phyloP scores from a whole-genome alignment of 805 yeast genomes.

The Wickerhamiella shivajii region DNA sequence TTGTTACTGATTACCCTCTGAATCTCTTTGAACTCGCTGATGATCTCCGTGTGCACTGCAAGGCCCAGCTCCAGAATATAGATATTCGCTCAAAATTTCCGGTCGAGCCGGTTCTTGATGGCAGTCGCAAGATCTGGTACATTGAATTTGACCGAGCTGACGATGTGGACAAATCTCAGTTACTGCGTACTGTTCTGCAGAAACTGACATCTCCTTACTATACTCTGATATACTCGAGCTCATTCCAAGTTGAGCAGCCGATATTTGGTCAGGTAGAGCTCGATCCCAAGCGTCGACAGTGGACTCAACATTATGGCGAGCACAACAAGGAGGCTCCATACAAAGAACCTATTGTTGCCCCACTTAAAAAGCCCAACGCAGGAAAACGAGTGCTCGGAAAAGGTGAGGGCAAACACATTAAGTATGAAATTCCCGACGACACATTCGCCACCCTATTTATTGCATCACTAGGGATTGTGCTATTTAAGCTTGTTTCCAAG shows the following conservation, averaged over 20 bases:
- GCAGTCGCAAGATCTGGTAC: constrained; percentile 14
- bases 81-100: constrained; percentile 8
- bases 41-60: constrained; percentile 18
- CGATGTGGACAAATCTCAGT: constrained; percentile 22
- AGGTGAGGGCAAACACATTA: constrained; percentile 12
- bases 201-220: constrained; percentile 62
- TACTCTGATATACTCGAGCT: constrained; percentile 44
- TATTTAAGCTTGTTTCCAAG: constrained; percentile 5
- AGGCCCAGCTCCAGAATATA: constrained; percentile 10
- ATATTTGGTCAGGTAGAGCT: constrained; percentile 18
- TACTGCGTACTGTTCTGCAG: constrained; percentile 41
- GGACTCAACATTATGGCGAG: constrained; percentile 13
- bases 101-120: constrained; percentile 10
- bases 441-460: constrained; percentile 14
- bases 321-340: constrained; percentile 7
- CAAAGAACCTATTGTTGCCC: constrained; percentile 16
- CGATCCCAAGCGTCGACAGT: constrained; percentile 19
- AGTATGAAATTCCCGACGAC: constrained; percentile 15
- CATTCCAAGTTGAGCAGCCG: constrained; percentile 16
- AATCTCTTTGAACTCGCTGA: constrained; percentile 17
- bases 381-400: neutral
- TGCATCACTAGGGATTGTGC: constrained; percentile 12
- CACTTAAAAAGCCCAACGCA: constrained; percentile 7
- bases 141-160: constrained; percentile 13
- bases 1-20: constrained; percentile 13